Percentiles rank a stretch among this genome's conserved stretches.
phyloP scores from a whole-genome alignment of 2,329 filamentous ascomycete genomes.

The Didymella pinodella region DNA sequence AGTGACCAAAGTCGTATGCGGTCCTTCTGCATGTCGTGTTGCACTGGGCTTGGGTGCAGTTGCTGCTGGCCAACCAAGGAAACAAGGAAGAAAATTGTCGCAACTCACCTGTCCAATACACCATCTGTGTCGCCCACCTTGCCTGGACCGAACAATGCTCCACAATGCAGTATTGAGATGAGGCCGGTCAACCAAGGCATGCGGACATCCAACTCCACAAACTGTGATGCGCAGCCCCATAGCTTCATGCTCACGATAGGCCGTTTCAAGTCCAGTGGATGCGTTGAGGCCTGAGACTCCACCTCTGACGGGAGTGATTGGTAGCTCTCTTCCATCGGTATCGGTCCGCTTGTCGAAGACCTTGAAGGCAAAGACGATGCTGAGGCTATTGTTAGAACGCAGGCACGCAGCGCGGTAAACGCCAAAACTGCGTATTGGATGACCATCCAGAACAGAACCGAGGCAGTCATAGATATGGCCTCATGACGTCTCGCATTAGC shows the following conservation, averaged over 20 bases:
- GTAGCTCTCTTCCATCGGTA: conserved; percentile 39
- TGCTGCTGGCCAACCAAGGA: conserved; percentile 45
- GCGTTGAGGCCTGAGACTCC: conserved; percentile 46
- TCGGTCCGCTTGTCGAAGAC: conserved; percentile 45
- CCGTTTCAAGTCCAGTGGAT: conserved; percentile 54
- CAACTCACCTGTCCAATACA: conserved; percentile 87
- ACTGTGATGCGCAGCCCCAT: conserved; percentile 75
- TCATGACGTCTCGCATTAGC: conserved; percentile 29
- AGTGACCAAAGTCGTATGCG: conserved; percentile 69
- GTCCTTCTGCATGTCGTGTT: conserved; percentile 48
- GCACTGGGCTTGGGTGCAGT: conserved; percentile 35
- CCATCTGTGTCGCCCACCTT: conserved; percentile 77
- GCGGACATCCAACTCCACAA: conserved; percentile 76
- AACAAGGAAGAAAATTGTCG: conserved; percentile 36
- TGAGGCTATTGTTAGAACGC: conserved; percentile 69
- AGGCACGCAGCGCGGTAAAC: conserved; percentile 70
- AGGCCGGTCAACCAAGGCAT: conserved; percentile 91
- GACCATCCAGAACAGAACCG: conserved; percentile 62
- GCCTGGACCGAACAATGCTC: conserved; percentile 76
- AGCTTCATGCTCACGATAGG: conserved; percentile 79
- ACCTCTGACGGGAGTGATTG: conserved; percentile 40
- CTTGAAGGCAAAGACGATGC: conserved; percentile 72
- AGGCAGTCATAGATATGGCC: conserved; percentile 30
- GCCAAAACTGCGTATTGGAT: conserved; percentile 60
- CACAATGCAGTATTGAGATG: conserved; percentile 78